These are phyloP conservation scores for Byssochlamys sp. DNA, from an alignment of 2,329 filamentous ascomycete species.

Conservation along the genomic window DNA sequence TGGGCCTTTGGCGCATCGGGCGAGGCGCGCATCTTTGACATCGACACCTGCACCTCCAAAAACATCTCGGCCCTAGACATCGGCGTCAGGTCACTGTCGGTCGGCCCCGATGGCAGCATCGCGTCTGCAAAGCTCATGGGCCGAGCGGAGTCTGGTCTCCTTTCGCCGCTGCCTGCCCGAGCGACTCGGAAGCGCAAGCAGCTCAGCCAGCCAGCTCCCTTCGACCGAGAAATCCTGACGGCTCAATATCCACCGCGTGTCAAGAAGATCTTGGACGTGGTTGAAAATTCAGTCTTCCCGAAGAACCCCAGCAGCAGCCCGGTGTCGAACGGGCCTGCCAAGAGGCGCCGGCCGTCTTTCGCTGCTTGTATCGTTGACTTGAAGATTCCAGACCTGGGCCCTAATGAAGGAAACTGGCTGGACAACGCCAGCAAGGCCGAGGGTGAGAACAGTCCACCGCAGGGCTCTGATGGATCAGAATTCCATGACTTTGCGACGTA, in stretches of 20 bases:
- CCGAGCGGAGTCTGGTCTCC: conserved; percentile 5
- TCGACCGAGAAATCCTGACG: conserved; percentile 9
- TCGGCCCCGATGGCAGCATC: conserved; percentile 19
- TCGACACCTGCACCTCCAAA: conserved; percentile 25
- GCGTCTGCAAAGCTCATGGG: conserved; percentile 11
- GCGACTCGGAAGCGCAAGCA: conserved; percentile 21
- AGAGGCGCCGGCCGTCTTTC: conserved; percentile 19
- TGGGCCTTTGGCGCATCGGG: conserved; percentile 44
- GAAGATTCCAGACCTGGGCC: conserved; percentile 22
- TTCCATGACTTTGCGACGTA: conserved; percentile 9
- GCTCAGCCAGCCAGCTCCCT: conserved; percentile 11
- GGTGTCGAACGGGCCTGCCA: not conserved
- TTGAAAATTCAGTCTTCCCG: not conserved
- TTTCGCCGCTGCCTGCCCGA: conserved; percentile 4
- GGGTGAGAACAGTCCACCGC: not conserved
- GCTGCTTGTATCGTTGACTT: conserved; percentile 29
- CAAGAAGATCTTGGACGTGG: not conserved
- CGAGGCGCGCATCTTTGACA: conserved; percentile 38
- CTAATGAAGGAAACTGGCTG: conserved; percentile 15
- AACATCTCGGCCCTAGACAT: conserved; percentile 7
- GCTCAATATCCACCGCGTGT: not conserved
- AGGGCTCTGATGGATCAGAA: conserved; percentile 1
- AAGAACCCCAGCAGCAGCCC: not conserved
- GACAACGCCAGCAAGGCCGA: conserved; percentile 2
- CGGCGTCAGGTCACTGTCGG: conserved; percentile 14